Conservation (phyloP, 352 stramenopile genomes). For the Pythium utonaiense region DNA sequence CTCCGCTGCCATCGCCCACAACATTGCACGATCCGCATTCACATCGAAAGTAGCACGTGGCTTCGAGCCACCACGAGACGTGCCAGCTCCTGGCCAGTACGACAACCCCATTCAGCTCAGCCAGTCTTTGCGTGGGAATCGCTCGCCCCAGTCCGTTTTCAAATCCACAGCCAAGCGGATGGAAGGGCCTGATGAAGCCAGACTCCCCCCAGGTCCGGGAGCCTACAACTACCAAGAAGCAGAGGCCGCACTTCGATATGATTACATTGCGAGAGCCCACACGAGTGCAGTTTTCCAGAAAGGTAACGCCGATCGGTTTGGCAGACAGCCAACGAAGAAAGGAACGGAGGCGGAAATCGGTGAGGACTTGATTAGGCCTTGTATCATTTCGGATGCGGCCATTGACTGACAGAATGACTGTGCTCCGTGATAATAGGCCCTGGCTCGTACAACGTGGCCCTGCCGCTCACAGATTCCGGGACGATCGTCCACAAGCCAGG, state of each 20-base stretch:
- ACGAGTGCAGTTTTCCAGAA: conserved; percentile 62
- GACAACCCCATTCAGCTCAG: conserved; percentile 56
- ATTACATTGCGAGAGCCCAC: conserved; percentile 57
- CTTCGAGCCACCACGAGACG: conserved; percentile 40
- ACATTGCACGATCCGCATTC: conserved; percentile 59
- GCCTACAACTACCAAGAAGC: conserved; percentile 67
- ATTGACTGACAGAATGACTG: background rate
- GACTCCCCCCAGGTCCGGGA: conserved; percentile 44
- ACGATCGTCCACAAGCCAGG: conserved; percentile 13
- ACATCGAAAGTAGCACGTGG: conserved; percentile 57
- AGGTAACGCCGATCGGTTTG: conserved; percentile 55
- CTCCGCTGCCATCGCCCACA: conserved; percentile 39
- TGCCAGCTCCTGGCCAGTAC: conserved; percentile 66
- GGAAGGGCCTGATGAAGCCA: conserved; percentile 26
- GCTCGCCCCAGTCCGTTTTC: conserved; percentile 52
- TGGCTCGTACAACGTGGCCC: conserved; percentile 39
- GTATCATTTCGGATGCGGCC: background rate
- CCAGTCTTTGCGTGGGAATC: conserved; percentile 12
- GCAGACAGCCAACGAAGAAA: conserved; percentile 32
- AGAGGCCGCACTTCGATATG: conserved; percentile 58
- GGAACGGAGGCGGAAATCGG: conserved; percentile 46
- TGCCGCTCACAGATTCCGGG: conserved; percentile 17
- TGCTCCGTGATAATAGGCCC: conserved; percentile 29
- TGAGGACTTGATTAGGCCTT: conserved; percentile 5
- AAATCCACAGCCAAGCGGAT: conserved; percentile 61